phyloP scores from a whole-genome alignment of 163 green algal genomes.

The Trebouxiophyceae sp. region DNA sequence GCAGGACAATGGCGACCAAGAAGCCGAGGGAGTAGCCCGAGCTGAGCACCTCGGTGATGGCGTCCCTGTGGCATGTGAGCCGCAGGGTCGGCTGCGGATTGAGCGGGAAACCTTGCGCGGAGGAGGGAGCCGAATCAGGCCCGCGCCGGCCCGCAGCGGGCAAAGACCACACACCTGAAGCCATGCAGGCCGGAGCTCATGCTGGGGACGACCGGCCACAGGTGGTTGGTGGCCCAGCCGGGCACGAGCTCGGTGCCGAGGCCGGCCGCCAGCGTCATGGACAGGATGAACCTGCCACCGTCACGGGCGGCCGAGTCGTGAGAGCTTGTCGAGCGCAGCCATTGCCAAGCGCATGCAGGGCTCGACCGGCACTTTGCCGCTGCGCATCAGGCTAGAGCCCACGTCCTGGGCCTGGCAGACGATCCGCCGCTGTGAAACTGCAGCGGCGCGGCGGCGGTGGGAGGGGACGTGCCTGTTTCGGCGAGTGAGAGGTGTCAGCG shows the following conservation, averaged over 20 bases:
- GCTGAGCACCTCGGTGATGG: slow-evolving; percentile 43
- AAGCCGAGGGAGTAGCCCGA: slow-evolving; percentile 25
- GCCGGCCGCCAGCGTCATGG: slow-evolving; percentile 53
- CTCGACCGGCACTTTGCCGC: too few species aligned
- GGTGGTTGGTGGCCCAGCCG: slow-evolving; percentile 30
- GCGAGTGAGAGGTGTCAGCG: neutral
- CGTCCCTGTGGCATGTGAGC: slow-evolving; percentile 25
- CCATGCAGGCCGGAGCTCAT: slow-evolving; percentile 13
- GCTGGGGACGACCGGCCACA: slow-evolving; percentile 41
- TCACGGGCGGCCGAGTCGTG: too few species aligned
- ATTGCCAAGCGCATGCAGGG: too few species aligned
- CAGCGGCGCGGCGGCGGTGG: too few species aligned
- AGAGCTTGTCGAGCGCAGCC: too few species aligned
- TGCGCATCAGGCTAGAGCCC: too few species aligned
- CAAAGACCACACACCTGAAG: slow-evolving; percentile 9
- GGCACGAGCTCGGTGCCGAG: slow-evolving; percentile 65
- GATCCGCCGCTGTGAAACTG: too few species aligned
- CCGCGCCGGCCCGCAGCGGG: neutral
- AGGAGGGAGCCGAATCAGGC: neutral
- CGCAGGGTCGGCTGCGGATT: too few species aligned
- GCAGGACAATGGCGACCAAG: slow-evolving; percentile 11
- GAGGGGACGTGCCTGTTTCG: neutral
- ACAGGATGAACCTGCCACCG: slow-evolving; percentile 68
- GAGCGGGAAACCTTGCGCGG: neutral
- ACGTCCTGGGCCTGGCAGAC: too few species aligned